phyloP scores from a whole-genome alignment of 345 rosid genomes.

The Eucalyptus sp. region DNA sequence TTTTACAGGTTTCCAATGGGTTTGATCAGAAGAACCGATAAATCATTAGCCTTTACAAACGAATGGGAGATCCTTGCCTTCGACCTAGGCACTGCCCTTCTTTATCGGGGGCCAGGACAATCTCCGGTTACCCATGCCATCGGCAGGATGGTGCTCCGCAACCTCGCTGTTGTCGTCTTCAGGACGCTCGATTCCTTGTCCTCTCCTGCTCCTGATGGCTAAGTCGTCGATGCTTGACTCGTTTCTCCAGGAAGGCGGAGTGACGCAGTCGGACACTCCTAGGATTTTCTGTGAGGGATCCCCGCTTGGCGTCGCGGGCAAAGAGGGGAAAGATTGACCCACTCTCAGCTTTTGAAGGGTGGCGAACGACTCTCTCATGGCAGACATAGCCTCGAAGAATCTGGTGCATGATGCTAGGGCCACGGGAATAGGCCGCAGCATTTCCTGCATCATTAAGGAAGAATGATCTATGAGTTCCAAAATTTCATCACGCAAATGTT shows the following conservation, averaged over 20 bases:
- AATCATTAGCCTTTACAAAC: neutral
- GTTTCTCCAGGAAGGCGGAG: constrained; percentile 68
- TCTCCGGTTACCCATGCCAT: constrained; percentile 47
- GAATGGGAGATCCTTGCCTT: neutral
- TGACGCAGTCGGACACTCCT: constrained; percentile 41
- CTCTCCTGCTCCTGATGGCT: constrained; percentile 22
- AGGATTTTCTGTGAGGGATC: constrained; percentile 20
- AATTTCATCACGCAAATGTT: neutral
- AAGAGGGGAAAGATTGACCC: constrained; percentile 47
- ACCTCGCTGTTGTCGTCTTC: constrained; percentile 27
- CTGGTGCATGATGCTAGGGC: constrained; percentile 97
- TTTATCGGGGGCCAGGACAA: constrained; percentile 79
- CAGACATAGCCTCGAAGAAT: constrained; percentile 98
- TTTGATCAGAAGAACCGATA: neutral
- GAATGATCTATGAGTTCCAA: neutral
- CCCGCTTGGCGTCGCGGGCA: constrained; percentile 43
- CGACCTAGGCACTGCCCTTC: neutral
- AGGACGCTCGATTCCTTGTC: constrained; percentile 22
- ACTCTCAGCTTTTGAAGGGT: constrained; percentile 81
- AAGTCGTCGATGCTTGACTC: constrained; percentile 63
- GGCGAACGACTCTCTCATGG: constrained; percentile 96
- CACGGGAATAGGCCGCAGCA: constrained; percentile 97
- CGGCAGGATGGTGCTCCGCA: constrained; percentile 21
- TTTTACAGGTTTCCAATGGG: neutral
- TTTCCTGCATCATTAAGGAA: constrained; percentile 38